Evolutionary conservation across 2,329 filamentous ascomycete genomes (phyloP).

Genomic region (Xylariaceae sp.): DNA sequence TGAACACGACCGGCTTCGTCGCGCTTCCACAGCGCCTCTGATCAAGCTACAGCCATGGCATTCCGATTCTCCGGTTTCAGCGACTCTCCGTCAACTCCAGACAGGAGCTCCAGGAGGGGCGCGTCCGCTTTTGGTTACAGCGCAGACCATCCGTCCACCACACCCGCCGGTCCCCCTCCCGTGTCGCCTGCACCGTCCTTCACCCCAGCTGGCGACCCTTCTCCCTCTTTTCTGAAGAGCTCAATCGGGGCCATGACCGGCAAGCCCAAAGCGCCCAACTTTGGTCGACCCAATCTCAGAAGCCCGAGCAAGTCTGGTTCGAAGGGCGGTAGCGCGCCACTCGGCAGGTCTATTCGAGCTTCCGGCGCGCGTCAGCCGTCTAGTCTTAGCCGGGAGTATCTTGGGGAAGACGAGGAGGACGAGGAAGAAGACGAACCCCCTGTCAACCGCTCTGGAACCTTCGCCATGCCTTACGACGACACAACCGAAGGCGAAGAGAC

Average conservation of each 20-base stretch:
- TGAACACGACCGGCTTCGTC: no score
- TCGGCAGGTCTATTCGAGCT: conserved; percentile 41
- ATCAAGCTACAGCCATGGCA: conserved; percentile 18
- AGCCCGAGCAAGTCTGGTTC: conserved; percentile 23
- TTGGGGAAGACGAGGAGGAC: conserved; percentile 28
- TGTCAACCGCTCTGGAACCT: conserved; percentile 22
- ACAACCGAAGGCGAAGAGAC: conserved; percentile 32
- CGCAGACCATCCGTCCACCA: conserved; percentile 41
- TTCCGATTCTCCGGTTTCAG: conserved; percentile 35
- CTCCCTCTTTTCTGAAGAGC: conserved; percentile 46
- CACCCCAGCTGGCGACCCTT: conserved; percentile 49
- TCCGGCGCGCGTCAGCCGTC: conserved; percentile 38
- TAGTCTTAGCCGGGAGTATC: conserved; percentile 40
- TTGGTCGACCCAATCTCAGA: conserved; percentile 26
- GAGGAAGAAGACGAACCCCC: conserved; percentile 29
- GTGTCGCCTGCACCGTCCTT: conserved; percentile 46
- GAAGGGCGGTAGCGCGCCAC: conserved; percentile 33
- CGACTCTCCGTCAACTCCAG: conserved; percentile 43
- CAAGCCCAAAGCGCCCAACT: conserved; percentile 31
- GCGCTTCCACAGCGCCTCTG: no score
- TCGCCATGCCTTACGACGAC: conserved; percentile 25
- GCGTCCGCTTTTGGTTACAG: conserved; percentile 32
- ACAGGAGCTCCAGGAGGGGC: conserved; percentile 27
- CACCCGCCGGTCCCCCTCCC: conserved; percentile 42
- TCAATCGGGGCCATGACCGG: conserved; percentile 39